Evolutionary conservation across 1,284 basidiomycete species (phyloP).

Genomic region (Leccinum pachyderme): DNA sequence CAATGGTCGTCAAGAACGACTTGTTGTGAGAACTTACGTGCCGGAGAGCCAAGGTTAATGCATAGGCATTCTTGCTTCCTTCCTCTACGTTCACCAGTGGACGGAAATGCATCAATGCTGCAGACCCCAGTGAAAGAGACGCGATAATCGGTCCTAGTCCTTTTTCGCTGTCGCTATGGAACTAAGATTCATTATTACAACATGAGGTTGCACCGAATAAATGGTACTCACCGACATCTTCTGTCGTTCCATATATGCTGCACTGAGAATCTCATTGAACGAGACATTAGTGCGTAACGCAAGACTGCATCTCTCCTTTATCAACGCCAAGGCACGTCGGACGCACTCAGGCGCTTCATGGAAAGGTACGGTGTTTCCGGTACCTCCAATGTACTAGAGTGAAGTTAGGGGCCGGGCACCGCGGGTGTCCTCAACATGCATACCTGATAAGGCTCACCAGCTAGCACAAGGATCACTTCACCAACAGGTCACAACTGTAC

Average conservation of each 20-base stretch:
- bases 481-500: background rate
- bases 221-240: constrained; percentile 68
- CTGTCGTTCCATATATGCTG: constrained; percentile 79
- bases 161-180: constrained; percentile 72
- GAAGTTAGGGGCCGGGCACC: constrained; percentile 3
- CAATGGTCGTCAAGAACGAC: background rate
- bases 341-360: constrained; percentile 56
- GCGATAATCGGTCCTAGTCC: constrained; percentile 72
- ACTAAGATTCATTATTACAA: constrained; percentile 41
- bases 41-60: constrained; percentile 56
- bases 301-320: constrained; percentile 48
- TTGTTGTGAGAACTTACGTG: constrained; percentile 51
- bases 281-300: constrained; percentile 36
- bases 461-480: constrained; percentile 36
- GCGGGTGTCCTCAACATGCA: background rate
- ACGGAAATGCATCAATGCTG: constrained; percentile 76
- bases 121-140: constrained; percentile 67
- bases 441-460: constrained; percentile 72
- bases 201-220: background rate
- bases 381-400: constrained; percentile 68
- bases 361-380: constrained; percentile 67
- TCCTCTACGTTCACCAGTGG: constrained; percentile 38
- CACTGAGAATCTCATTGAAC: constrained; percentile 78
- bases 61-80: constrained; percentile 36
- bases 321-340: constrained; percentile 52